Evolutionary conservation across 805 yeast species (phyloP), one percentile per base, ranked within the genome.

Genomic region (Candida silvicultrix): DNA sequence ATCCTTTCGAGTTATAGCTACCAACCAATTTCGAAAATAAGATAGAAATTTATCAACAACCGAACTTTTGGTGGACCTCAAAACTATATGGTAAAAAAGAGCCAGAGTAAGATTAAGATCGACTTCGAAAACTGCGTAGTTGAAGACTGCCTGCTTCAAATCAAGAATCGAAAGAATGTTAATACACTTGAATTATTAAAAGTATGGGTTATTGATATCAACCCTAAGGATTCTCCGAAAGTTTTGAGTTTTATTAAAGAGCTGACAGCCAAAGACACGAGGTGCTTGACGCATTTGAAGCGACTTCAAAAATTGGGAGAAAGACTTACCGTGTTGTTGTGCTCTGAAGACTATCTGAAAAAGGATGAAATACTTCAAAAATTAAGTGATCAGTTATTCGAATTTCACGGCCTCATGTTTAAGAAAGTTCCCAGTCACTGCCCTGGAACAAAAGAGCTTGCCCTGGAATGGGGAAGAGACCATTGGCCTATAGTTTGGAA

Each of bases 401-500:
- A 46, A 3, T 67, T 48, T 41, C 23, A 49, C 6, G 51, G 54
- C n/a, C 35, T 64, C 16, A 52, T 38, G 25, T 37, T 51, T 22
- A 49, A 58, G 2, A 47, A 64, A 4, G 77, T 87, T 1, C 94
- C 97, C 0, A 56, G 56, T 22, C 71, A 70, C 46, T 74, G 77
- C n/a, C 95, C 97, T 0, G 70, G 75, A 5, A 80, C 88, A 4
- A 85, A 83, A 53, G 89, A 83, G n/a, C 62, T 79, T 15, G 75
- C 84, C 20, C 48, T 64, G 1, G 67, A 69, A 38, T 90, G 97
- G 97, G 75, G 89, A 2, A 46, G 63, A 4, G 53, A 67, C 16
- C 77, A 74, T 52, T 92, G 98, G 99, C 98, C 98, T 0, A 66
- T 88, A 45, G 73, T 88, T 36, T 94, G 98, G 98, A 82, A 89